A percentile compares a stretch with the other conserved stretches of the same genome.
Evolutionary conservation across 1,284 basidiomycete genomes (phyloP).

Genomic region (Anthracocystis panici-leucophaei): DNA sequence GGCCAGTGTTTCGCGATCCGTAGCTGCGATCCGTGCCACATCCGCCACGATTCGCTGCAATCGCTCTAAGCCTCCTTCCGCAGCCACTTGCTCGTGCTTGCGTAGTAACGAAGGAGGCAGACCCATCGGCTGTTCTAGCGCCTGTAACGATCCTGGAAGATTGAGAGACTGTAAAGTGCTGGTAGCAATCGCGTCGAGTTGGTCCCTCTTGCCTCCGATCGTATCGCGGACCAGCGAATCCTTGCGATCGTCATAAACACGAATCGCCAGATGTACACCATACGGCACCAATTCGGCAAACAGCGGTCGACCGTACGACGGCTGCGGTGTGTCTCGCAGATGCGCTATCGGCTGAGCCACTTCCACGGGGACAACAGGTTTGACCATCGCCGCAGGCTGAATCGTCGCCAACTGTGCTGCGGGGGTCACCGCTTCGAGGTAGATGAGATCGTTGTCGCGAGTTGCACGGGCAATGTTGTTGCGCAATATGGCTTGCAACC

Average conservation of each 20-base stretch:
- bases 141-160: slow-evolving; percentile 87
- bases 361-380: slow-evolving; percentile 75
- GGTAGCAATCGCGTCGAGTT: slow-evolving; percentile 75
- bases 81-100: slow-evolving; percentile 86
- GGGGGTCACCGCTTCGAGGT: slow-evolving; percentile 87
- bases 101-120: slow-evolving; percentile 87
- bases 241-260: slow-evolving; percentile 88
- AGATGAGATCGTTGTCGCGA: slow-evolving; percentile 95
- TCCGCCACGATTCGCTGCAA: slow-evolving; percentile 81
- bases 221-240: slow-evolving; percentile 79
- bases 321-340: slow-evolving; percentile 50
- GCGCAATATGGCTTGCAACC: slow-evolving; percentile 77
- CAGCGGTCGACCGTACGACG: slow-evolving; percentile 72
- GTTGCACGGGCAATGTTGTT: slow-evolving; percentile 75
- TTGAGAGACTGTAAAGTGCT: slow-evolving; percentile 81
- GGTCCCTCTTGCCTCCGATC: slow-evolving; percentile 76
- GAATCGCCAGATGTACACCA: slow-evolving; percentile 89
- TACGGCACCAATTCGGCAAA: slow-evolving; percentile 85
- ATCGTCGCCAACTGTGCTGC: slow-evolving; percentile 79
- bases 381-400: slow-evolving; percentile 78
- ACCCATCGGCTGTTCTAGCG: slow-evolving; percentile 85
- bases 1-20: slow-evolving; percentile 77
- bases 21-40: slow-evolving; percentile 77
- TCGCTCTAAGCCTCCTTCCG: slow-evolving; percentile 80
- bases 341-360: slow-evolving; percentile 70